These are phyloP conservation scores for Macrolepiota fuliginosa DNA, from an alignment of 768 basidiomycete species.

Conservation along the genomic window DNA sequence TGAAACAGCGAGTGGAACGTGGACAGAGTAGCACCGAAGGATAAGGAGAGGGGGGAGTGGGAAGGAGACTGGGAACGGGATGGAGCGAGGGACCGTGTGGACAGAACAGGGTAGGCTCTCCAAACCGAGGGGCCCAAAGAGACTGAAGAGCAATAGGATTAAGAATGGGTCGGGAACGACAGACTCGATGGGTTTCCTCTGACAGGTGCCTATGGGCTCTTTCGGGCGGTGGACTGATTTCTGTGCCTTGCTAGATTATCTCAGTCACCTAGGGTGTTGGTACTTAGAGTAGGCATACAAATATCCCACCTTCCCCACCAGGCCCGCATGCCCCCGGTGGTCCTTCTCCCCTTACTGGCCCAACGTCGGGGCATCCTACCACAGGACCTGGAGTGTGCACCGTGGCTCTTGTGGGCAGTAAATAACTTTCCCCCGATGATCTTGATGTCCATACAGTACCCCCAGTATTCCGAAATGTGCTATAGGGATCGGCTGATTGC, in stretches of 20 bases:
- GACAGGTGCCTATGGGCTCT: not conserved
- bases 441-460: too few relatives aligned
- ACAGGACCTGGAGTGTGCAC: conserved; percentile 9
- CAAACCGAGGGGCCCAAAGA: too few relatives aligned
- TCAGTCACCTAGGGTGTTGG: conserved; percentile 13
- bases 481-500: too few relatives aligned
- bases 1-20: too few relatives aligned
- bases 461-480: too few relatives aligned
- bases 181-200: conserved; percentile 6
- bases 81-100: too few relatives aligned
- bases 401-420: not conserved
- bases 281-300: conserved; percentile 7
- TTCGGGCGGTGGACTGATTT: too few relatives aligned
- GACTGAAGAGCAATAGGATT: too few relatives aligned
- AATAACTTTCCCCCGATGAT: conserved; percentile 34
- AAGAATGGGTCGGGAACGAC: conserved; percentile 14
- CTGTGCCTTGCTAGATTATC: conserved; percentile 19
- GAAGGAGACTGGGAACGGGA: too few relatives aligned
- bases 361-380: conserved; percentile 9
- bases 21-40: too few relatives aligned
- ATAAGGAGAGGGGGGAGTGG: too few relatives aligned
- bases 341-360: conserved; percentile 7
- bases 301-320: conserved; percentile 13
- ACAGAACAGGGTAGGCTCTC: conserved; percentile 19
- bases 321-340: conserved; percentile 14